Percentiles rank a stretch among this genome's conserved stretches.
Evolutionary conservation across 441 rosid genomes (phyloP).

Genomic region (Populus hybrid): DNA sequence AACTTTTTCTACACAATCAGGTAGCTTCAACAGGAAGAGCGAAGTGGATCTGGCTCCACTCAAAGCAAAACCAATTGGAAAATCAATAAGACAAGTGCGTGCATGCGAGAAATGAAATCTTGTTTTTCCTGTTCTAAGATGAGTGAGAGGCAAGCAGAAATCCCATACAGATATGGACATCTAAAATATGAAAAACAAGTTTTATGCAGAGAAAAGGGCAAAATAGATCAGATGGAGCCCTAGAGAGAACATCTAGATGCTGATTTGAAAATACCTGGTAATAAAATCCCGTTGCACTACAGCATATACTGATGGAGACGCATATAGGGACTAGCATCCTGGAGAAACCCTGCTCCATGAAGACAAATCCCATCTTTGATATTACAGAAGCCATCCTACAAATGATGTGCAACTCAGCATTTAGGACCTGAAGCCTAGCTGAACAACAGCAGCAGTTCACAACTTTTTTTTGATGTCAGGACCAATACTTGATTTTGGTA

Average conservation of each 20-base stretch:
- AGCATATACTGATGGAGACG: conserved; percentile 74
- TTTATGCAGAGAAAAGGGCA: not conserved
- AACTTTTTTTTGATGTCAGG: not conserved
- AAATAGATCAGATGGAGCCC: not conserved
- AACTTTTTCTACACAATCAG: not conserved
- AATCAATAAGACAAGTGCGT: not conserved
- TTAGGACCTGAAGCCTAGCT: not conserved
- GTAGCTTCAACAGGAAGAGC: no score
- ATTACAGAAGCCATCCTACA: conserved; percentile 94
- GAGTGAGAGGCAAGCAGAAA: not conserved
- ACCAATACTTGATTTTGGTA: not conserved
- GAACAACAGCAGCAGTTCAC: not conserved
- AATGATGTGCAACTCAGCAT: conserved; percentile 13
- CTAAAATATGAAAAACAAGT: not conserved
- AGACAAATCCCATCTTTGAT: conserved; percentile 95
- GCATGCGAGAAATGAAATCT: not conserved
- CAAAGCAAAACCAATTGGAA: not conserved
- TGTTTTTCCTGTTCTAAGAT: not conserved
- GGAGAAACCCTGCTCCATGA: conserved; percentile 86
- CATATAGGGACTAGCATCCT: conserved; percentile 68
- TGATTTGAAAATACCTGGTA: conserved; percentile 61
- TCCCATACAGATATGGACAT: not conserved
- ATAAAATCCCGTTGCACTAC: conserved; percentile 88
- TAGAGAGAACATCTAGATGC: not conserved
- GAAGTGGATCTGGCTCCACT: not conserved